Evolutionary conservation across 768 basidiomycete genomes (phyloP), one percentile per base, ranked within the genome.

Genomic region (Amanita molliuscula): DNA sequence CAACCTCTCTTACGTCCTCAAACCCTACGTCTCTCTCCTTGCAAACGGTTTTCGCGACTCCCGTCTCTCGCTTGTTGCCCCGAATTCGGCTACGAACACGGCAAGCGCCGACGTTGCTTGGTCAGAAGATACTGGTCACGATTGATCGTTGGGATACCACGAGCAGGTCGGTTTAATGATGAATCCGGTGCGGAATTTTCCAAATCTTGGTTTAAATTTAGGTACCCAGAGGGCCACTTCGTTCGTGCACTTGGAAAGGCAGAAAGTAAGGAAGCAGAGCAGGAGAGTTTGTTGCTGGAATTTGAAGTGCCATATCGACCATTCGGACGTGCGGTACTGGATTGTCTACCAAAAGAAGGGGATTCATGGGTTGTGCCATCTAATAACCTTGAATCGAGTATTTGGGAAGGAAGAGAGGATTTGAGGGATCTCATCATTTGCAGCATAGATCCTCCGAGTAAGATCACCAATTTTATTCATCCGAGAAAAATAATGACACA

Each of bases 401-500:
- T 67, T 28, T 99, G 96, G 96, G 72, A 76, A 54, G 85, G 86
- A 54, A 73, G 96, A 56, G 83, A 88, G 62, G 96, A 99, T 69
- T 59, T 99, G 61, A 72, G 96, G 52, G 79, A 84, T 31, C 61
- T 96, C 59, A 72, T 87, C 31, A 79, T 99, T 28, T 98, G 96
- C 64, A 96, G 93, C 61, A 98, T 99, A 56, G 96, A 99, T 69
- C 96, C 96, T 2, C 93, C 92, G 10, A 82, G 92, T 89, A 54
- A 28, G 65, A 28, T 37, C 18, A 33, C 25, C 5, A 9, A 23
- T 50, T 35, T 6, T 53, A 2, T 20, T 38, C 7, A 35, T n/a
- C 26, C 13, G 29, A 36, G 11, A 2, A 35, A 15, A 20, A n/a
- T 13, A 42, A 34, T 51, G 25, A 48, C 16, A 10, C 3, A 2